Evolutionary conservation across 2,329 filamentous ascomycete species (phyloP).

Genomic region (Colletotrichum sp.): DNA sequence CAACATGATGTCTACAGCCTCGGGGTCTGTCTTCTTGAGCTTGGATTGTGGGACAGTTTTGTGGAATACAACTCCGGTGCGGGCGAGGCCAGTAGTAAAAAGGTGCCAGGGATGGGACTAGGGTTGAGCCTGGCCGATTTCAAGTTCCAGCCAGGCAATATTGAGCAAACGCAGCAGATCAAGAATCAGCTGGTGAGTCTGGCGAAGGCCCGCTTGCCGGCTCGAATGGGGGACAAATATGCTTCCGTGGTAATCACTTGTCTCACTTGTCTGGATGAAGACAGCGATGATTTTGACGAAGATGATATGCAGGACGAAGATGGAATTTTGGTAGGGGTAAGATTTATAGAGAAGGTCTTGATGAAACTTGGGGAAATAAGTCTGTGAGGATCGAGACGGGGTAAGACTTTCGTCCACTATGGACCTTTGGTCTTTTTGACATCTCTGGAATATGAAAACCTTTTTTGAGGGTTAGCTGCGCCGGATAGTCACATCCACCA

Average conservation of each 20-base stretch:
- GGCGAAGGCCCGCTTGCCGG: constrained; percentile 21
- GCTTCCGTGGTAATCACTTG: constrained; percentile 34
- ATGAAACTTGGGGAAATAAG: neutral
- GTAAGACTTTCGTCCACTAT: rapidly evolving
- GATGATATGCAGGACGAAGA: constrained; percentile 33
- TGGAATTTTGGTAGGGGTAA: constrained; percentile 31
- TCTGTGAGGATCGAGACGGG: neutral
- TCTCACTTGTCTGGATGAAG: constrained; percentile 37
- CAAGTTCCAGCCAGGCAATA: neutral
- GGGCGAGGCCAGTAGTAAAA: neutral
- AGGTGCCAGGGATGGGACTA: neutral
- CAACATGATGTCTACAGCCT: constrained; percentile 63
- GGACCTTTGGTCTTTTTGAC: neutral
- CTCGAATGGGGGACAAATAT: constrained; percentile 34
- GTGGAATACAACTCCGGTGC: constrained; percentile 23
- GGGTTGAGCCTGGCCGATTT: neutral
- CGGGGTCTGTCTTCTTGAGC: constrained; percentile 57
- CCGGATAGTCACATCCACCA: rapidly evolving
- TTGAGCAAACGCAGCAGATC: neutral
- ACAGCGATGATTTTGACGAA: constrained; percentile 32
- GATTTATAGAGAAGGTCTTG: constrained; percentile 33
- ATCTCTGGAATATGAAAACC: no score
- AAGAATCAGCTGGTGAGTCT: constrained; percentile 22
- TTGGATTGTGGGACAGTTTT: constrained; percentile 51
- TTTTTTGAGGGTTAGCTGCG: neutral